Evolutionary conservation across 2,329 filamentous ascomycete species (phyloP).

Genomic region (Tympanopsis confertula): DNA sequence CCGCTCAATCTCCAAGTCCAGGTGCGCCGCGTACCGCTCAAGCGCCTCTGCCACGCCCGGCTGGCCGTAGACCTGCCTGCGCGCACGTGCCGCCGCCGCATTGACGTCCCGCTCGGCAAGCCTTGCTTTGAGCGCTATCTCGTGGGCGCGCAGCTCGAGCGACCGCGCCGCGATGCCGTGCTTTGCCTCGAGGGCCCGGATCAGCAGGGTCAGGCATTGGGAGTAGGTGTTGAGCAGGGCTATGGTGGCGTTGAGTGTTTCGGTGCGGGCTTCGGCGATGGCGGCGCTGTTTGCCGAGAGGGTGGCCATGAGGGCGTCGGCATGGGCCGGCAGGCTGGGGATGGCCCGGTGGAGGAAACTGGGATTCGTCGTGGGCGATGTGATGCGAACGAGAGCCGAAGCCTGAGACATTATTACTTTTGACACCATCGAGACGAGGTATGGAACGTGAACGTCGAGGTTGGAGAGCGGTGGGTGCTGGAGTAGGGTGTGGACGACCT

Average conservation of each 20-base stretch:
- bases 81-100: conserved; percentile 18
- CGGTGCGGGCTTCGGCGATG: conserved; percentile 26
- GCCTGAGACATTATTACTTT: conserved; percentile 35
- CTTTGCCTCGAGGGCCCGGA: conserved; percentile 41
- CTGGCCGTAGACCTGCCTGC: conserved; percentile 30
- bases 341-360: conserved; percentile 47
- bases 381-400: conserved; percentile 31
- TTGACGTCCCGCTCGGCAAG: conserved; percentile 24
- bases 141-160: conserved; percentile 35
- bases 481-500: conserved; percentile 22
- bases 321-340: conserved; percentile 29
- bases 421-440: conserved; percentile 33
- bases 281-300: conserved; percentile 15
- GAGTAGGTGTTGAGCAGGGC: conserved; percentile 27
- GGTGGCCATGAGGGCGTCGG: conserved; percentile 21
- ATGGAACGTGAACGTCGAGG: conserved; percentile 33
- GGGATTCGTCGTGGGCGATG: conserved; percentile 36
- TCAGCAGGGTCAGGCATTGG: conserved; percentile 24
- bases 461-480: conserved; percentile 34
- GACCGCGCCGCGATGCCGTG: conserved; percentile 38
- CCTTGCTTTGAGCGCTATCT: conserved; percentile 29
- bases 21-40: conserved; percentile 31
- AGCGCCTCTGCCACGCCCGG: conserved; percentile 29
- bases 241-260: conserved; percentile 21
- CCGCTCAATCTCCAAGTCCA: conserved; percentile 34